Percentiles rank a stretch among this genome's conserved stretches.
These are phyloP conservation scores for Erysimum cheiri DNA, from an alignment of 441 rosid species.

Conservation along the genomic window DNA sequence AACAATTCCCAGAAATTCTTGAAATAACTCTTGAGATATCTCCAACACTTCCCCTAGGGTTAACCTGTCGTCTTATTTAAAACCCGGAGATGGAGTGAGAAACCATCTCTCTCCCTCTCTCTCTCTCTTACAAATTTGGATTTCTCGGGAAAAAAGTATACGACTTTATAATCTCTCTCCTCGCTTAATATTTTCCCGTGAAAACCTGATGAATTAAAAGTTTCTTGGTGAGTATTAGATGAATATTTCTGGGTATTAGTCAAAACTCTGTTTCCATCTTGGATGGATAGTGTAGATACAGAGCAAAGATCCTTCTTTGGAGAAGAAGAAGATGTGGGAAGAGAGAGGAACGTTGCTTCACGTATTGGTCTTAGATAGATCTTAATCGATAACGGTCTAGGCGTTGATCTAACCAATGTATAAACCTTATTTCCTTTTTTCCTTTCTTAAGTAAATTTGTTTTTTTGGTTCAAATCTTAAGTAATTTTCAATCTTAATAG, in stretches of 20 bases:
- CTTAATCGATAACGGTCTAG: conserved; percentile 15
- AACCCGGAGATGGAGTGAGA: conserved; percentile 35
- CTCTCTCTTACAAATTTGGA: conserved; percentile 16
- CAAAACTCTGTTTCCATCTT: conserved; percentile 21
- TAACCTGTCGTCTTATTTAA: conserved; percentile 47
- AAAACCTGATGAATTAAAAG: conserved; percentile 6
- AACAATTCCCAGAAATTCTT: background rate
- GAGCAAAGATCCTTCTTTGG: conserved; percentile 24
- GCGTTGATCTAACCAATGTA: conserved; percentile 10
- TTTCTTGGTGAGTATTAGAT: conserved; percentile 20
- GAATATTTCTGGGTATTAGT: conserved; percentile 6
- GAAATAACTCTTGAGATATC: conserved; percentile 30
- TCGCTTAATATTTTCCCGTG: background rate
- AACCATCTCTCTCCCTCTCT: conserved; percentile 35
- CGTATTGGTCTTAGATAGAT: conserved; percentile 32
- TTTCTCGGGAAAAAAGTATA: background rate
- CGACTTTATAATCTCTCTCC: background rate
- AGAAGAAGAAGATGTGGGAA: conserved; percentile 13
- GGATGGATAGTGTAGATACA: background rate
- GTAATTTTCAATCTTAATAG: conserved; percentile 7
- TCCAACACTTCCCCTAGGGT: conserved; percentile 35
- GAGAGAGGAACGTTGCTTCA: conserved; percentile 23
- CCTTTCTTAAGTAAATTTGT: background rate
- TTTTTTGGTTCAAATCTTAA: background rate
- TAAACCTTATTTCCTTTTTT: background rate